phyloP scores from a whole-genome alignment of 2,329 filamentous ascomycete species.

The Sporothrix schenckii region DNA sequence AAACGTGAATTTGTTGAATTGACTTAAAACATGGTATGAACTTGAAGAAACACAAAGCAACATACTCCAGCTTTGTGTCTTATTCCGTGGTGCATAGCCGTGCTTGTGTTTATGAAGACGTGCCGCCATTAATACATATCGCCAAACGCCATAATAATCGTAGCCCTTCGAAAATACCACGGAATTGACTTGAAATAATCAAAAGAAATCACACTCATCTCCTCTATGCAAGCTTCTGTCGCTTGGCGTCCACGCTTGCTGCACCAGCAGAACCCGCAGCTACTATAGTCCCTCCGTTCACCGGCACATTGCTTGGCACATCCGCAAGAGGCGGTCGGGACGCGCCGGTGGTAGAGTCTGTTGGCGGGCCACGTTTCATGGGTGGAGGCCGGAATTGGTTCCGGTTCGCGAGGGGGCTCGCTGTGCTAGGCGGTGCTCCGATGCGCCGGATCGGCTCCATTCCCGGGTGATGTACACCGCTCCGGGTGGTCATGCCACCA shows the following conservation, averaged over 20 bases:
- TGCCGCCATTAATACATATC: background rate
- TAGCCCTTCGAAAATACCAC: background rate
- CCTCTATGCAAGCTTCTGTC: slow-evolving; percentile 48
- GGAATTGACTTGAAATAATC: background rate
- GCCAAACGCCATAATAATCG: slow-evolving; percentile 10
- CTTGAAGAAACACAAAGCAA: background rate
- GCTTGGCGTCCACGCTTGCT: slow-evolving; percentile 52
- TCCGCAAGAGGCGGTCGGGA: slow-evolving; percentile 55
- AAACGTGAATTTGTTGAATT: background rate
- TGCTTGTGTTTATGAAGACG: background rate
- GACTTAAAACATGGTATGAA: background rate
- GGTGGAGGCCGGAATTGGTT: slow-evolving; percentile 62
- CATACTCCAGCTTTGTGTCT: background rate
- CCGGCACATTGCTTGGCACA: slow-evolving; percentile 51
- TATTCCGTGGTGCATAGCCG: background rate
- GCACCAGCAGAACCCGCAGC: slow-evolving; percentile 36
- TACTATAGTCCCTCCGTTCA: slow-evolving; percentile 34
- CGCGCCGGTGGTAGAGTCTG: slow-evolving; percentile 35
- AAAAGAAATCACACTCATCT: background rate
- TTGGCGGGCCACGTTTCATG: slow-evolving; percentile 55
- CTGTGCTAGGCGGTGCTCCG: slow-evolving; percentile 57
- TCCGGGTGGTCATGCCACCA: slow-evolving; percentile 20
- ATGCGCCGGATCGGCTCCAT: slow-evolving; percentile 60
- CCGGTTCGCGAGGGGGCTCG: slow-evolving; percentile 62
- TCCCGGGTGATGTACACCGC: slow-evolving; percentile 54